Base-by-base conservation (phyloP, 2,329 filamentous ascomycete species). In the Bipolaris sorokiniana region DNA sequence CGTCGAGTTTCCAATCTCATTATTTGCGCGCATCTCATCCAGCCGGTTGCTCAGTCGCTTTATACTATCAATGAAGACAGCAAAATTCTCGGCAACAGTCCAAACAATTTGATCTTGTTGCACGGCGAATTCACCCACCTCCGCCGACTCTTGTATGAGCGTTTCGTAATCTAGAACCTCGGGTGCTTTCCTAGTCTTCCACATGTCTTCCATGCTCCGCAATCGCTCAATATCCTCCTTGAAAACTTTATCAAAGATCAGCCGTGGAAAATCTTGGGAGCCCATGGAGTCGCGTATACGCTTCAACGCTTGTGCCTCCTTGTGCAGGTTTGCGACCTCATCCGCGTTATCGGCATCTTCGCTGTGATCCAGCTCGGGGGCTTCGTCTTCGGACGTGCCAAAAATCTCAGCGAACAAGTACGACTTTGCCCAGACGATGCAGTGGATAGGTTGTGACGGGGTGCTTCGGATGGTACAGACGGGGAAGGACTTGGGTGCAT, bases 371-470 rank as follows among this genome's bases (percentile, higher is more conserved):
- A 98, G 85, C 37, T 89, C 86, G 1, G 88, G 84, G 1, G 90
- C 84, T 62, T 94, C 90, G 59, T 97, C 92, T 76, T 98, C 94
- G 67, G 92, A 96, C 3, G 87, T 86, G 16, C 95, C 95, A 67
- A 97, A 99, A 7, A 99, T 88, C 76, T 99, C 95, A 64, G 92
- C 95, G 59, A 99, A 85, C 7, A 99, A 83, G 75, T 98, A 99
- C 75, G 92, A 97, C 79, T 98, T 99, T 18, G 86, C 94, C 95
- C 95, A 99, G 2, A 99, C 94, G 60, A 99, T 99, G 79, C 95
- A 98, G 78, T 99, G 95, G 41, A 99, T 98, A 0, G 94, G 91
- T 70, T 98, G 94, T 64, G 90, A 96, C 0, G 95, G 95, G 0
- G 93, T 99, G 76, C 92, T 97, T 75, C 95, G 87, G 68, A 99